A percentile compares a stretch with the other conserved stretches of the same genome.
Conservation (phyloP, 805 yeast genomes). For the Myxozyma melibiosi region DNA sequence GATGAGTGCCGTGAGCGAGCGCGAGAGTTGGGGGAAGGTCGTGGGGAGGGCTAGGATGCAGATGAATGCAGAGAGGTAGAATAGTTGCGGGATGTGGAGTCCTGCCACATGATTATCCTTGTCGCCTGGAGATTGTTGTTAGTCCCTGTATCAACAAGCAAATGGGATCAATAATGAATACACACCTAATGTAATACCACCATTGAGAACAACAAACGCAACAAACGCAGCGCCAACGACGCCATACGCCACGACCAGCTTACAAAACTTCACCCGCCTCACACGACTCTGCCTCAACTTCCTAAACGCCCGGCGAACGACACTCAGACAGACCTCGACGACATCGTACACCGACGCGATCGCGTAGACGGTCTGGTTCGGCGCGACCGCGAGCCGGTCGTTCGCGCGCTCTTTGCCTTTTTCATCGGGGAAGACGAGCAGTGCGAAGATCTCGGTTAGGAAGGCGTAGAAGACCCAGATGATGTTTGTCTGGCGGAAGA, state of each 20-base stretch:
- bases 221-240: conserved; percentile 47
- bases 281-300: background rate
- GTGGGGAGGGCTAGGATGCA: conserved; percentile 70
- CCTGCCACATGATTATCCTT: conserved; percentile 77
- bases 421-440: conserved; percentile 9
- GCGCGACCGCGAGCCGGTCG: conserved; percentile 1
- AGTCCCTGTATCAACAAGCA: background rate
- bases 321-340: background rate
- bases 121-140: conserved; percentile 60
- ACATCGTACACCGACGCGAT: conserved; percentile 1
- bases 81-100: conserved; percentile 75
- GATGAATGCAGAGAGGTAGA: conserved; percentile 72
- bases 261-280: background rate
- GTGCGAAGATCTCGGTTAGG: background rate
- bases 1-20: conserved; percentile 3
- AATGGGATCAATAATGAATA: background rate
- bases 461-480: conserved; percentile 60
- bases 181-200: conserved; percentile 69
- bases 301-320: background rate
- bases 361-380: conserved; percentile 3
- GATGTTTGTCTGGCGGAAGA: conserved; percentile 89
- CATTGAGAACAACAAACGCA: conserved; percentile 63
- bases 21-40: conserved; percentile 54
- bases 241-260: conserved; percentile 5
- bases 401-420: conserved; percentile 22